Evolutionary conservation across 192 early-diverging fungal genomes (phyloP).

Genomic region (Polychytrium aggregatum): DNA sequence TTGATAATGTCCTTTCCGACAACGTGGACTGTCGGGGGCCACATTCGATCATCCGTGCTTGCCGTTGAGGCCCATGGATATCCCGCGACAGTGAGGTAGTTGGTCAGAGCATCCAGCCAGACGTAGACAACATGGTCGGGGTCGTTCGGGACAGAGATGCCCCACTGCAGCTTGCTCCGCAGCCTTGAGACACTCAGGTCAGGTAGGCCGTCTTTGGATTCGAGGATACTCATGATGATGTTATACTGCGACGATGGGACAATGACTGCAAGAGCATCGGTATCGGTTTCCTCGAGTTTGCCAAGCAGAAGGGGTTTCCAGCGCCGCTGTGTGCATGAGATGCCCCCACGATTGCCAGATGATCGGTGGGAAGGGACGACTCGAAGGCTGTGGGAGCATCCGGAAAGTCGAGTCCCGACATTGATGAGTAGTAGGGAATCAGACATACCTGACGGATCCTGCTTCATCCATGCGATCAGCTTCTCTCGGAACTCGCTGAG

Average conservation of each 20-base stretch:
- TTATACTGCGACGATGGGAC: conserved; percentile 42
- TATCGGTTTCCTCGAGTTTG: no score
- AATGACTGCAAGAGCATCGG: conserved; percentile 48
- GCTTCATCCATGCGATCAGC: conserved; percentile 59
- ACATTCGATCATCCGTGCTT: background rate
- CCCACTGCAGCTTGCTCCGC: conserved; percentile 69
- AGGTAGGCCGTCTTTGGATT: conserved; percentile 19
- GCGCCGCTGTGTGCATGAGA: no score
- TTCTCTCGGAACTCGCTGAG: conserved; percentile 49
- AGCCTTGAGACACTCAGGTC: conserved; percentile 86
- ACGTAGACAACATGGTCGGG: conserved; percentile 86
- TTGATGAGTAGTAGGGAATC: background rate
- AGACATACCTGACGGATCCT: conserved; percentile 35
- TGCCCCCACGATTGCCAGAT: background rate
- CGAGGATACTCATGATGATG: conserved; percentile 7
- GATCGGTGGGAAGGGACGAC: no score
- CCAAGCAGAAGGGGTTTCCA: no score
- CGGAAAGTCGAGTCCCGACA: no score
- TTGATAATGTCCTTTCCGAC: conserved; percentile 94
- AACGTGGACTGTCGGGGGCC: conserved; percentile 72
- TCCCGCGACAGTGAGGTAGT: conserved; percentile 79
- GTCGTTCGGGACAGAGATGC: conserved; percentile 83
- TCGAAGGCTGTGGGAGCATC: no score
- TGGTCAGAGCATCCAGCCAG: conserved; percentile 92
- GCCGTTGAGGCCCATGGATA: conserved; percentile 54